These are phyloP conservation scores for Apophysomyces variabilis DNA, from an alignment of 371 early-diverging fungal species.

Conservation along the genomic window DNA sequence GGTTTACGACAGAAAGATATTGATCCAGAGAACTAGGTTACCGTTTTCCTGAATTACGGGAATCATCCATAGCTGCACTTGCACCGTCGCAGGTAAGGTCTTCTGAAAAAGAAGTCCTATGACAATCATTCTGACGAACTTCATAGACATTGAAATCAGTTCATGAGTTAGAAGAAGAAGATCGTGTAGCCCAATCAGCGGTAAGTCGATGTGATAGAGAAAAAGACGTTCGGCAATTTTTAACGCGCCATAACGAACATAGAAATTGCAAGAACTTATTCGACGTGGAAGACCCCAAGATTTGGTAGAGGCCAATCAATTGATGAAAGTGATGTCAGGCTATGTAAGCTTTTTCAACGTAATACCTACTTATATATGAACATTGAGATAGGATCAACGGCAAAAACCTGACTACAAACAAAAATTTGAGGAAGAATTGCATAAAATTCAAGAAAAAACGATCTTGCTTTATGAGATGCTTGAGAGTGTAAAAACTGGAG, in stretches of 20 bases:
- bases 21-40: conserved; percentile 19
- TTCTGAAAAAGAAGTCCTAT: background rate
- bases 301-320: conserved; percentile 91
- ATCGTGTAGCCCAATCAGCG: conserved; percentile 87
- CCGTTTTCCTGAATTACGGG: conserved; percentile 33
- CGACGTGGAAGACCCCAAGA: conserved; percentile 96
- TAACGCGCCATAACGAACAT: background rate
- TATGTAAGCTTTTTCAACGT: conserved; percentile 65
- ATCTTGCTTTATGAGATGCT: conserved; percentile 82
- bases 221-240: background rate
- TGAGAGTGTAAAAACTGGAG: conserved; percentile 64
- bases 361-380: background rate
- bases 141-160: conserved; percentile 77
- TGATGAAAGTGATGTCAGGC: conserved; percentile 97
- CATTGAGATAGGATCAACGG: conserved; percentile 65
- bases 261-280: conserved; percentile 96
- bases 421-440: conserved; percentile 83
- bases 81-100: conserved; percentile 26
- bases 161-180: conserved; percentile 95
- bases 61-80: conserved; percentile 28
- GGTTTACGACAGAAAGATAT: background rate
- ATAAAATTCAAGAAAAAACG: conserved; percentile 78
- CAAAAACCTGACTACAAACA: conserved; percentile 84
- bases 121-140: background rate
- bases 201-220: conserved; percentile 46